Percentiles rank a stretch among this genome's conserved stretches.
Evolutionary conservation across 1,139 yeast species (phyloP).

Genomic region (Waltiozyma sp.): DNA sequence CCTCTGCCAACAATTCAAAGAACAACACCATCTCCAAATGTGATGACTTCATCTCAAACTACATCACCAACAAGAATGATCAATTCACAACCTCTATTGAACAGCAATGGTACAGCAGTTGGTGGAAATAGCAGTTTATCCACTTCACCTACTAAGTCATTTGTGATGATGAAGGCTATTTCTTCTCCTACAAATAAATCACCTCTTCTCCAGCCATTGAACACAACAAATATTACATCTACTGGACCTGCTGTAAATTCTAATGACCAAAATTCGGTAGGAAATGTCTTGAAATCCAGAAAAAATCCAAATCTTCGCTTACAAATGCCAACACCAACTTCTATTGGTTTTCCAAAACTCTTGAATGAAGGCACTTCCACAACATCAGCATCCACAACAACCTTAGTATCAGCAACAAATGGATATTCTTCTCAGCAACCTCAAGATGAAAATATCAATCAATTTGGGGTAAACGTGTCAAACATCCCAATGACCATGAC

Average conservation of each 20-base stretch:
- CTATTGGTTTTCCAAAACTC: constrained; percentile 22
- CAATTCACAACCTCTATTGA: not conserved
- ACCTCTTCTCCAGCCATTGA: constrained; percentile 18
- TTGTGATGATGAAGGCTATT: constrained; percentile 16
- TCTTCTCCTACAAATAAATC: constrained; percentile 16
- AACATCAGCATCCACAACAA: constrained; percentile 8
- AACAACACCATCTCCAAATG: constrained; percentile 18
- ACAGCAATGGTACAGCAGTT: constrained; percentile 11
- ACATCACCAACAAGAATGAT: not conserved
- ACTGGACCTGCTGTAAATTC: constrained; percentile 1
- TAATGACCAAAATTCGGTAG: not conserved
- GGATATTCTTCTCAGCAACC: no score
- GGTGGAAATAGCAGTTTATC: constrained; percentile 8
- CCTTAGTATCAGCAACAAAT: not conserved
- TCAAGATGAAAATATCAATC: constrained; percentile 37
- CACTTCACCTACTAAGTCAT: constrained; percentile 14
- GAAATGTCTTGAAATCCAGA: constrained; percentile 4
- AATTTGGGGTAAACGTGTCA: constrained; percentile 46
- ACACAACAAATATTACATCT: constrained; percentile 6
- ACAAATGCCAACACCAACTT: constrained; percentile 40
- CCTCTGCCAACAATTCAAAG: constrained; percentile 9
- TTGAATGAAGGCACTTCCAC: constrained; percentile 13
- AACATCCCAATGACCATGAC: constrained; percentile 59
- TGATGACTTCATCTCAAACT: not conserved
- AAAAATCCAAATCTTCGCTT: constrained; percentile 30